phyloP scores from a whole-genome alignment of 2,329 filamentous ascomycete genomes.

The Aspergillus eucalypticola region DNA sequence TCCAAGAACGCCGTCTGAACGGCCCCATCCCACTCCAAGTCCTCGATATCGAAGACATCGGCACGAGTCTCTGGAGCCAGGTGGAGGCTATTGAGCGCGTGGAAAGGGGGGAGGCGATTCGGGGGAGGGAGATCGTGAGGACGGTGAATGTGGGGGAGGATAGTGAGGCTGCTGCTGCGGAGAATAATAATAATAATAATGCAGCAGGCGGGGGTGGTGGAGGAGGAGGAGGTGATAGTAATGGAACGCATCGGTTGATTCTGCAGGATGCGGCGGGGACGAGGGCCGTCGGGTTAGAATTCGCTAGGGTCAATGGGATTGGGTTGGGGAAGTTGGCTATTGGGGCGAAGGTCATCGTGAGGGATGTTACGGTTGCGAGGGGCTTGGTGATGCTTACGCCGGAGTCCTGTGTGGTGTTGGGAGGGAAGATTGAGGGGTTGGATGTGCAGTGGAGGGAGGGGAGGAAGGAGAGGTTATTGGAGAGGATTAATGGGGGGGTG shows the following conservation, averaged over 20 bases:
- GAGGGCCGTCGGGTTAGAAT: slow-evolving; percentile 71
- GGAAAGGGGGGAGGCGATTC: slow-evolving; percentile 52
- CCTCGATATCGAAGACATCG: slow-evolving; percentile 81
- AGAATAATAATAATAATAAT: background rate
- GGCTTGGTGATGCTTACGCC: slow-evolving; percentile 79
- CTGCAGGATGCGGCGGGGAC: slow-evolving; percentile 76
- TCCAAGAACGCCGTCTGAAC: slow-evolving; percentile 58
- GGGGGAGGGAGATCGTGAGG: slow-evolving; percentile 78
- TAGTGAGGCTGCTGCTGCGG: slow-evolving; percentile 32
- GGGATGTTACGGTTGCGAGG: slow-evolving; percentile 64
- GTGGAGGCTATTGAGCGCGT: slow-evolving; percentile 67
- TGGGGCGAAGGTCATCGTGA: slow-evolving; percentile 78
- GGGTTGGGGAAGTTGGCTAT: slow-evolving; percentile 63
- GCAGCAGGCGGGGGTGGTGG: slow-evolving; percentile 10
- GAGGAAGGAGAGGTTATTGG: slow-evolving; percentile 68
- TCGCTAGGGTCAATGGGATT: slow-evolving; percentile 65
- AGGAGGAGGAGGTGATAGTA: slow-evolving; percentile 20
- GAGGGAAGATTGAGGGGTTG: slow-evolving; percentile 80
- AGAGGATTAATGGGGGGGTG: slow-evolving; percentile 50
- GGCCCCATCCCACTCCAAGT: slow-evolving; percentile 75
- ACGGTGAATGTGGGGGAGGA: slow-evolving; percentile 60
- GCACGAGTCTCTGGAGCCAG: slow-evolving; percentile 79
- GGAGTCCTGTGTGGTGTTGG: slow-evolving; percentile 66
- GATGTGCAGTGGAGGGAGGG: slow-evolving; percentile 75
- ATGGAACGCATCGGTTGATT: slow-evolving; percentile 73